These are phyloP conservation scores for Stachybotrys echinatus DNA, from an alignment of 2,329 filamentous ascomycete species.

Conservation along the genomic window DNA sequence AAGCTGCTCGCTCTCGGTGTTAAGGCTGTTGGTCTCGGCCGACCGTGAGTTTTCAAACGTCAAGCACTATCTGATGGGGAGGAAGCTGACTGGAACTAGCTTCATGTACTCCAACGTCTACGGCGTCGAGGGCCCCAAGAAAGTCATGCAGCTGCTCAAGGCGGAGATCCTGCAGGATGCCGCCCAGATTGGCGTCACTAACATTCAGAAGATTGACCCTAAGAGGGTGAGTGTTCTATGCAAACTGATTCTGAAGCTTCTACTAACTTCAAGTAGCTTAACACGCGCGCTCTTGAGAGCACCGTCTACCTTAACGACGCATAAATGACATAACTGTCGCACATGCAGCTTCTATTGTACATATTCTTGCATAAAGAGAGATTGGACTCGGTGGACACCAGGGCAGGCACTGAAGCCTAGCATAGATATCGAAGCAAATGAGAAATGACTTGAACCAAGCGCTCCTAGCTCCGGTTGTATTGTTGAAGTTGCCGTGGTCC, in stretches of 20 bases:
- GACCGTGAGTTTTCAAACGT: conserved; percentile 16
- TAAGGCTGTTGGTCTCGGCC: conserved; percentile 35
- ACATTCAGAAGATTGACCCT: conserved; percentile 15
- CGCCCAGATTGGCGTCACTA: conserved; percentile 24
- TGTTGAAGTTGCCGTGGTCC: too few relatives aligned
- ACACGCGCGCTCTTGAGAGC: background rate
- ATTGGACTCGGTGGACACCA: too few relatives aligned
- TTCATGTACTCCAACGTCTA: conserved; percentile 48
- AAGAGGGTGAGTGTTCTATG: conserved; percentile 11
- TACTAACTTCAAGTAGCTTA: background rate
- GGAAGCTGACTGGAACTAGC: conserved; percentile 4
- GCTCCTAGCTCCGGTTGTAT: too few relatives aligned
- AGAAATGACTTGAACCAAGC: too few relatives aligned
- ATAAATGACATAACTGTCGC: background rate
- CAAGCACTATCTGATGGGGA: background rate
- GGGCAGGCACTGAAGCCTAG: too few relatives aligned
- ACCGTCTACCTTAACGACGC: background rate
- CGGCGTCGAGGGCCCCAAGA: conserved; percentile 39
- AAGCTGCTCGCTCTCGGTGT: conserved; percentile 34
- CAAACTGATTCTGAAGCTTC: conserved; percentile 12
- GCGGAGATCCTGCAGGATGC: conserved; percentile 34
- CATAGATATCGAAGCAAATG: too few relatives aligned
- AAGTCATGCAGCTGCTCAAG: conserved; percentile 42
- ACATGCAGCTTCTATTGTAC: conserved; percentile 7
- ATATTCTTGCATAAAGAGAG: too few relatives aligned